Base-by-base conservation (phyloP, 352 stramenopile genomes). In the Phytophthora colocasiae region DNA sequence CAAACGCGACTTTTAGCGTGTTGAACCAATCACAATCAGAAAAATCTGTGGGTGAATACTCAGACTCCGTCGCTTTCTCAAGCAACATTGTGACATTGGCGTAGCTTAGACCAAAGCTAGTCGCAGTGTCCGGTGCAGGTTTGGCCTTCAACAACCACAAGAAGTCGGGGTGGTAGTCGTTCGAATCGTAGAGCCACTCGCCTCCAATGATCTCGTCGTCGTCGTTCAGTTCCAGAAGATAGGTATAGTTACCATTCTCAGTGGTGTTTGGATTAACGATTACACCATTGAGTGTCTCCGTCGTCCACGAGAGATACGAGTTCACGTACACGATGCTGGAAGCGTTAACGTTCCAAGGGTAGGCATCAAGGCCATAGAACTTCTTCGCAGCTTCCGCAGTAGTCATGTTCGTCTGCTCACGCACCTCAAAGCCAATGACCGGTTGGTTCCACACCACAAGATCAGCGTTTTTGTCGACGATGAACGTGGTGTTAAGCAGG, bases 401-500 rank as follows among this genome's bases (percentile, higher is more conserved):
- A 2, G 61, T 58, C 55, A 83, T 60, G 7, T 63, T 59, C 3
- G 56, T 45, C 46, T 62, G 34, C n/a, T 77, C 43, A 14, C 56
- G 29, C 10, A 83, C 55, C 39, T 75, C 41, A 55, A 84, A 87
- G 40, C 57, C 69, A 14, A 55, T 38, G 27, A 83, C 64, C 8
- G 78, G 73, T 48, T 82, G 69, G 65, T 85, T 83, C 76, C 78
- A 87, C 15, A 86, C 70, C 31, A 68, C 55, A 6, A 34, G n/a
- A 6, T 49, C 65, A 32, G 68, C 52, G 7, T 69, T 44, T 12
- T 69, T 60, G 48, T 83, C 78, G 10, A 81, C 53, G 15, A 86
- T 65, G 46, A 86, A 76, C 3, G 71, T 58, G 15, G 66, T 47
- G 9, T 75, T 75, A 10, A 77, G 50, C 5, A 55, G 46, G 4